Evolutionary conservation across 176 grass and related monocot species (phyloP).

Genomic region (Otatea glauca): DNA sequence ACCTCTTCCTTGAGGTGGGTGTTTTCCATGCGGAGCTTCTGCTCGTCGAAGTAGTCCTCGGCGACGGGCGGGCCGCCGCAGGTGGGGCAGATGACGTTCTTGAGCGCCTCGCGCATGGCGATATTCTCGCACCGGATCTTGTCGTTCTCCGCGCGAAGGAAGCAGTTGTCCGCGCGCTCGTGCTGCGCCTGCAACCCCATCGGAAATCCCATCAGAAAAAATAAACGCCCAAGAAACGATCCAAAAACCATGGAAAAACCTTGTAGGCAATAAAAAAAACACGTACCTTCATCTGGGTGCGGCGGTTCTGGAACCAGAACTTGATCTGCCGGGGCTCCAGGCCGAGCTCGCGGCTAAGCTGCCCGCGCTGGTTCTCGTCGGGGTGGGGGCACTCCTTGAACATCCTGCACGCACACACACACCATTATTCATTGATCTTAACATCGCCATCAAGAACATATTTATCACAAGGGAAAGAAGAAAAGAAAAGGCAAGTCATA

Average conservation of each 20-base stretch:
- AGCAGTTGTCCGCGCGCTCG: slow-evolving; percentile 90
- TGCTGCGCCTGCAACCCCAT: slow-evolving; percentile 67
- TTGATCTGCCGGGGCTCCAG: slow-evolving; percentile 97
- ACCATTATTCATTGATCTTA: slow-evolving; percentile 8
- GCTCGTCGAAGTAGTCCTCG: slow-evolving; percentile 95
- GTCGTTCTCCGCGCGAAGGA: slow-evolving; percentile 88
- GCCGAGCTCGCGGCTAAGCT: slow-evolving; percentile 79
- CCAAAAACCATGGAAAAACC: not conserved
- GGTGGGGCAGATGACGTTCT: slow-evolving; percentile 85
- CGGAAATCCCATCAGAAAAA: slow-evolving; percentile 4
- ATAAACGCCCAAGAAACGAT: slow-evolving; percentile 1
- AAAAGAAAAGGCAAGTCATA: not conserved
- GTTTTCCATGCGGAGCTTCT: slow-evolving; percentile 98
- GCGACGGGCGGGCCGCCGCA: slow-evolving; percentile 75
- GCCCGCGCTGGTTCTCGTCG: slow-evolving; percentile 91
- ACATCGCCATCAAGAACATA: not conserved
- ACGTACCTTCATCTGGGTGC: slow-evolving; percentile 95
- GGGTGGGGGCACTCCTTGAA: slow-evolving; percentile 99
- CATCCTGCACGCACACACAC: slow-evolving; percentile 53
- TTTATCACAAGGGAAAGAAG: not conserved
- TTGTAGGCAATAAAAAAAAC: not conserved
- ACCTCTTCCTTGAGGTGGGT: slow-evolving; percentile 89
- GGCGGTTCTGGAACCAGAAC: slow-evolving; percentile 99
- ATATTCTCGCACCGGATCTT: slow-evolving; percentile 99
- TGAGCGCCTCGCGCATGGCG: slow-evolving; percentile 88